Evolutionary conservation across 2,329 filamentous ascomycete genomes (phyloP).

Genomic region (Pseudogymnoascus destructans): DNA sequence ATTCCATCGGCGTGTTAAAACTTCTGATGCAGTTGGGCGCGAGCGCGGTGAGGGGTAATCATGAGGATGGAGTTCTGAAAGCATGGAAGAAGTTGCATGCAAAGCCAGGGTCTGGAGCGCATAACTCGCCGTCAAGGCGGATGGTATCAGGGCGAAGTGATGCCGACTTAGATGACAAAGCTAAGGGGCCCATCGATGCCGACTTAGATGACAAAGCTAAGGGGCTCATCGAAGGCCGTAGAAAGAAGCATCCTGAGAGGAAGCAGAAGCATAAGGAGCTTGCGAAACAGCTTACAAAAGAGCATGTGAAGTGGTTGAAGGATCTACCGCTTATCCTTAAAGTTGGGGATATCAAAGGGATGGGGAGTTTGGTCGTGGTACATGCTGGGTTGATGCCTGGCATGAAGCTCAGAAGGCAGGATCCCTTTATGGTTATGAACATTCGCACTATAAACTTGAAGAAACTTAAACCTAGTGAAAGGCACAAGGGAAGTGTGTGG

Average conservation of each 20-base stretch:
- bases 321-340: conserved; percentile 65
- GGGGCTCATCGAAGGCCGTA: background rate
- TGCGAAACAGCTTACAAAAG: conserved; percentile 23
- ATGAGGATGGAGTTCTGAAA: conserved; percentile 76
- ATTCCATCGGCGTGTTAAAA: conserved; percentile 65
- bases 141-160: conserved; percentile 23
- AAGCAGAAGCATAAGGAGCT: conserved; percentile 19
- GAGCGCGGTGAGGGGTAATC: conserved; percentile 78
- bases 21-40: conserved; percentile 61
- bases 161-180: conserved; percentile 4
- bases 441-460: conserved; percentile 51
- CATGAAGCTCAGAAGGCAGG: conserved; percentile 52
- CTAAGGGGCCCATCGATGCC: conserved; percentile 13
- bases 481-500: conserved; percentile 21
- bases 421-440: conserved; percentile 78
- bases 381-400: conserved; percentile 79
- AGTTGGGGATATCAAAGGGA: conserved; percentile 46
- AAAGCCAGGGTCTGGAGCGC: conserved; percentile 16
- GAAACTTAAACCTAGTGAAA: conserved; percentile 20
- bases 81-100: conserved; percentile 35
- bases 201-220: background rate
- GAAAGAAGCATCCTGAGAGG: background rate
- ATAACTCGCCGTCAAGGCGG: conserved; percentile 16
- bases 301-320: conserved; percentile 57
- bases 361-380: conserved; percentile 59